phyloP scores from a whole-genome alignment of 169 alveolate species.

The Plasmodium berghei region DNA sequence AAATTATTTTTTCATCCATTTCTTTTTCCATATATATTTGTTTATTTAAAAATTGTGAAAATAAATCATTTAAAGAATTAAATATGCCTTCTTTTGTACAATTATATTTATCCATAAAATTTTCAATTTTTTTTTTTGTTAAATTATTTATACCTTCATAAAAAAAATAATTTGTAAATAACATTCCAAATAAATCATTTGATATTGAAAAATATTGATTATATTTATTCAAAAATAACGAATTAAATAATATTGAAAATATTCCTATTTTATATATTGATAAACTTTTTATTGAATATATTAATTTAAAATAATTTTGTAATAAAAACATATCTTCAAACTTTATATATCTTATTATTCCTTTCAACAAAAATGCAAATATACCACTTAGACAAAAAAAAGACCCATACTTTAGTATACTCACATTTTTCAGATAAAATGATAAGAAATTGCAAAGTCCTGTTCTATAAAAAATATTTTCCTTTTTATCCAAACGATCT shows the following conservation, averaged over 20 bases:
- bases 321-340: slow-evolving; percentile 16
- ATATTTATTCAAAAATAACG: slow-evolving; percentile 37
- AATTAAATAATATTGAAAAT: slow-evolving; percentile 36
- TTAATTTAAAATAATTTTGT: slow-evolving; percentile 22
- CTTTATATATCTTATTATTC: slow-evolving; percentile 25
- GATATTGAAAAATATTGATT: slow-evolving; percentile 67
- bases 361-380: slow-evolving; percentile 8
- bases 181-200: slow-evolving; percentile 23
- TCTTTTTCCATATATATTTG: slow-evolving; percentile 42
- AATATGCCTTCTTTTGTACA: slow-evolving; percentile 48
- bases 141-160: slow-evolving; percentile 37
- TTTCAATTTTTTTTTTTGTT: slow-evolving; percentile 29
- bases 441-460: slow-evolving; percentile 73
- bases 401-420: slow-evolving; percentile 20
- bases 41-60: slow-evolving; percentile 17
- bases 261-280: slow-evolving; percentile 19
- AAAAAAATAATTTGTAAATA: slow-evolving; percentile 40
- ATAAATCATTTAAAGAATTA: slow-evolving; percentile 49
- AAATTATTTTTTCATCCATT: slow-evolving; percentile 11
- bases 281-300: slow-evolving; percentile 22
- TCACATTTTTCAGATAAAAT: slow-evolving; percentile 49
- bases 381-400: slow-evolving; percentile 35
- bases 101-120: slow-evolving; percentile 53
- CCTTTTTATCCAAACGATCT: slow-evolving; percentile 77
- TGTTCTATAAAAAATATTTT: slow-evolving; percentile 67